Evolutionary conservation across 257 asterid genomes (phyloP).

Genomic region (Solanum okadae): DNA sequence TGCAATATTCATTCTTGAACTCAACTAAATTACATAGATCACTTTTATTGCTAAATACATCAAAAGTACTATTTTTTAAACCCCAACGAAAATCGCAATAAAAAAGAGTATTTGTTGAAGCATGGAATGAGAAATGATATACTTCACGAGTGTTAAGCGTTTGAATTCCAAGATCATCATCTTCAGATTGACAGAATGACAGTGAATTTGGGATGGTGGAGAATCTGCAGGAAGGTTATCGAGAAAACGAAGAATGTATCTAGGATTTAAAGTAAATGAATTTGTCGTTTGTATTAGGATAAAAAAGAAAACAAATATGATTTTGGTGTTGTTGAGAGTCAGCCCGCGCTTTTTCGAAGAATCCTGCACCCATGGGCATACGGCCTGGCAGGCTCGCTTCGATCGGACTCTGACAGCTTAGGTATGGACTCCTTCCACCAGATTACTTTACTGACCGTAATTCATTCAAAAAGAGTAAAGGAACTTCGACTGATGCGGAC

Average conservation of each 20-base stretch:
- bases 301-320: not conserved
- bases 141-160: not conserved
- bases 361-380: no score
- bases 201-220: not conserved
- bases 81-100: not conserved
- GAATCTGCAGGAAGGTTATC: not conserved
- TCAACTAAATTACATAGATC: not conserved
- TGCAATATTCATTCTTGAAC: not conserved
- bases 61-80: not conserved
- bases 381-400: no score
- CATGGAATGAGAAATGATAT: not conserved
- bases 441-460: no score
- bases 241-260: not conserved
- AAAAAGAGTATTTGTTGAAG: not conserved
- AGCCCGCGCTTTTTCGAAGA: no score
- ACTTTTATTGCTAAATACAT: not conserved
- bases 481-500: no score
- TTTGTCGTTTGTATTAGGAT: not conserved
- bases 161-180: not conserved
- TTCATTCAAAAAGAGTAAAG: no score
- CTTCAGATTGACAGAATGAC: not conserved
- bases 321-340: not conserved
- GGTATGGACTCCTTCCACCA: no score
- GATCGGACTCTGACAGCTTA: no score
- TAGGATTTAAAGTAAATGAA: not conserved